phyloP scores from a whole-genome alignment of 1,284 basidiomycete species.

The Ceratobasidium sp. region DNA sequence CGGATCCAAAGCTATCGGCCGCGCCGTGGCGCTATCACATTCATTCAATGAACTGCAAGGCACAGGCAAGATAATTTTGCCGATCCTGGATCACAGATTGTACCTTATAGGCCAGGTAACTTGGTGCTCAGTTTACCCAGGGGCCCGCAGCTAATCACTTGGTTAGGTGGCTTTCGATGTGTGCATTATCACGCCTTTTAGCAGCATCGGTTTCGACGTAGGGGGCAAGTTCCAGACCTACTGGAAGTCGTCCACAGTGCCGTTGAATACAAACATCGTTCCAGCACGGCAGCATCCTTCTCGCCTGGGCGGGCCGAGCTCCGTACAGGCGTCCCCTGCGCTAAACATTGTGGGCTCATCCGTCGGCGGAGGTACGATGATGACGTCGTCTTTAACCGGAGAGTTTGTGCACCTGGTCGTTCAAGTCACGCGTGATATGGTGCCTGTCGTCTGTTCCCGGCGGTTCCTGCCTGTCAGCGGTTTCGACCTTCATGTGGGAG shows the following conservation, averaged over 20 bases:
- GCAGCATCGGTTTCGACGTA: constrained; percentile 93
- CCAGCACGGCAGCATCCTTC: constrained; percentile 40
- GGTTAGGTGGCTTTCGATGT: constrained; percentile 86
- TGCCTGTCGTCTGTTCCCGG: constrained; percentile 83
- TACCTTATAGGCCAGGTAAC: constrained; percentile 92
- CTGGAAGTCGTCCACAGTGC: constrained; percentile 89
- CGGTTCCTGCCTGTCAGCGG: constrained; percentile 77
- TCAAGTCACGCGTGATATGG: constrained; percentile 91
- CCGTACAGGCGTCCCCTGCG: constrained; percentile 37
- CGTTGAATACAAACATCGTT: constrained; percentile 59
- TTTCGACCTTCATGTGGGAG: constrained; percentile 83
- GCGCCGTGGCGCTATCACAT: constrained; percentile 87
- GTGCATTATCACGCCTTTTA: constrained; percentile 89
- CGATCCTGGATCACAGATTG: constrained; percentile 91
- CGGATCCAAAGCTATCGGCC: constrained; percentile 97
- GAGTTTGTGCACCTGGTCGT: constrained; percentile 87
- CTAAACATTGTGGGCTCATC: constrained; percentile 45
- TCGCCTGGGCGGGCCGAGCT: constrained; percentile 38
- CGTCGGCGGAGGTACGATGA: constrained; percentile 61
- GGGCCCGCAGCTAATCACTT: constrained; percentile 27
- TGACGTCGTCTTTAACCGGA: constrained; percentile 88
- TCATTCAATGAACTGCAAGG: constrained; percentile 62
- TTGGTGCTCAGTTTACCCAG: constrained; percentile 25
- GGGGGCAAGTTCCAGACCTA: constrained; percentile 96
- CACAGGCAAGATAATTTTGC: constrained; percentile 69